phyloP scores from a whole-genome alignment of 129 eudicot genomes.

The Pittosporum tobira region DNA sequence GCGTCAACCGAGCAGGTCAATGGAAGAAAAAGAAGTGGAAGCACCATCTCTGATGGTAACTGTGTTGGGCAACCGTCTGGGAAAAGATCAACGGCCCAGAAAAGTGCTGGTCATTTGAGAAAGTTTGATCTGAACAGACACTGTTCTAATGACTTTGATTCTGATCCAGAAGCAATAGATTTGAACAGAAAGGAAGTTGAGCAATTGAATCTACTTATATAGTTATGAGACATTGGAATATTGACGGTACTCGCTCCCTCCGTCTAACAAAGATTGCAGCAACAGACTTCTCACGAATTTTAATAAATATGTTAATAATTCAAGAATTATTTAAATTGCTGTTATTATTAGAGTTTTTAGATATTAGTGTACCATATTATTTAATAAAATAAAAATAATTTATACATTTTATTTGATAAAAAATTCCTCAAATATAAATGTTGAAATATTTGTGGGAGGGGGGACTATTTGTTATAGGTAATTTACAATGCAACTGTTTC shows the following conservation, averaged over 20 bases:
- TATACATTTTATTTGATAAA: too few species aligned
- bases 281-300: too few species aligned
- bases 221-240: constrained; percentile 30
- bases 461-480: constrained; percentile 26
- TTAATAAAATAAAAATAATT: too few species aligned
- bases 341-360: too few species aligned
- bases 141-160: constrained; percentile 44
- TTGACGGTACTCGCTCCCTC: too few species aligned
- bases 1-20: constrained; percentile 6
- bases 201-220: constrained; percentile 20
- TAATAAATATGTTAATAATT: too few species aligned
- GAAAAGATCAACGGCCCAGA: constrained; percentile 23
- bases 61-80: constrained; percentile 15
- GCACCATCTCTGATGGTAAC: constrained; percentile 38
- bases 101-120: constrained; percentile 15
- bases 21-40: constrained; percentile 55
- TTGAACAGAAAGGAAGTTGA: constrained; percentile 45
- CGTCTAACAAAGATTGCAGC: too few species aligned
- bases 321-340: too few species aligned
- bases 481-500: constrained; percentile 12
- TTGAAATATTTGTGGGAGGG: too few species aligned
- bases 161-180: constrained; percentile 44
- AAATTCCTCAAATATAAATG: too few species aligned
- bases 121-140: constrained; percentile 65
- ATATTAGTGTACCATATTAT: too few species aligned